Conservation (phyloP, 2,329 filamentous ascomycete genomes). For the Coniochaeta pulveracea region DNA sequence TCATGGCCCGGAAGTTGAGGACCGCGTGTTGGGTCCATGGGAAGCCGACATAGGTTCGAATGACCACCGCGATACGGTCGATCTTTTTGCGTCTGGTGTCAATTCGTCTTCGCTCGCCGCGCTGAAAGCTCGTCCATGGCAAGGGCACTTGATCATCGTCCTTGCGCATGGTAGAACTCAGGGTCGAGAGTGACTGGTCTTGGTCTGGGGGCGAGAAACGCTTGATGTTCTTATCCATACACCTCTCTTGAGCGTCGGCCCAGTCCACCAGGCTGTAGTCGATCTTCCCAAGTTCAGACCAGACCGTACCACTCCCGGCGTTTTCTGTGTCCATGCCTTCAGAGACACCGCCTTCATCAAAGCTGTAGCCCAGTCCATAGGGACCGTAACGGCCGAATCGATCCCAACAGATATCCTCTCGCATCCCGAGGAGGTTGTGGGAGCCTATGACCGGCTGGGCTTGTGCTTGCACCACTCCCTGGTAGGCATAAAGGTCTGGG, state of each 20-base stretch:
- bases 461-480: constrained; percentile 63
- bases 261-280: constrained; percentile 45
- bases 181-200: constrained; percentile 2
- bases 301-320: constrained; percentile 52
- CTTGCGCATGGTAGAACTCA: constrained; percentile 3
- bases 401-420: constrained; percentile 77
- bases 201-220: constrained; percentile 32
- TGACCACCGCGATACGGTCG: constrained; percentile 60
- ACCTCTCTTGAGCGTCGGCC: constrained; percentile 40
- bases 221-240: constrained; percentile 47
- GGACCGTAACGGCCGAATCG: constrained; percentile 74
- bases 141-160: constrained; percentile 3
- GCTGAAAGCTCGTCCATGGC: constrained; percentile 9
- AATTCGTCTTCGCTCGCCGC: constrained; percentile 4
- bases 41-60: constrained; percentile 73
- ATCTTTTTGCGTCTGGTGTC: constrained; percentile 21
- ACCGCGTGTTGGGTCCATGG: constrained; percentile 67
- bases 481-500: constrained; percentile 56
- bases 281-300: constrained; percentile 41
- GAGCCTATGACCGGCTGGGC: constrained; percentile 71
- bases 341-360: constrained; percentile 57
- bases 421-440: constrained; percentile 60
- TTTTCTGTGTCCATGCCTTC: constrained; percentile 63
- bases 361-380: constrained; percentile 76
- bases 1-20: constrained; percentile 70